Evolutionary conservation across 2,329 filamentous ascomycete species (phyloP).

Genomic region (Penicillium paneum): DNA sequence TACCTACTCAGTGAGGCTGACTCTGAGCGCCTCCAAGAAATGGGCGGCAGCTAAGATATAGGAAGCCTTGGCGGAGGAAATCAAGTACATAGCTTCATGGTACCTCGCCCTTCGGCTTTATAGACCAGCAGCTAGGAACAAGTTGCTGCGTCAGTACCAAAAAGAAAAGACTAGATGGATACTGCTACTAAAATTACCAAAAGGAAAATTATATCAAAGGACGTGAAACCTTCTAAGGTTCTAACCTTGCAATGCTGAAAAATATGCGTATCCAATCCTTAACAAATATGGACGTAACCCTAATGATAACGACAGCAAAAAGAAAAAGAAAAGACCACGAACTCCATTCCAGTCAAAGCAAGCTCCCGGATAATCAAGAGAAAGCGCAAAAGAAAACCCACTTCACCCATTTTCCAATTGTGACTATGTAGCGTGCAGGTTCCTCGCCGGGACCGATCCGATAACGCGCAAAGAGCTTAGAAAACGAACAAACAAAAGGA

Average conservation of each 20-base stretch:
- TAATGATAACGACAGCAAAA: not conserved
- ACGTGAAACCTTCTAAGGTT: not conserved
- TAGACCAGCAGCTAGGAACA: not conserved
- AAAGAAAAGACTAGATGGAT: not conserved
- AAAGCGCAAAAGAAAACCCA: constrained; percentile 8
- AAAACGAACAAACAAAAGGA: not conserved
- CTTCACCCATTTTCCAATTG: constrained; percentile 7
- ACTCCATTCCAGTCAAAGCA: constrained; percentile 21
- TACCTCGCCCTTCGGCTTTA: no score
- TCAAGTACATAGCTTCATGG: no score
- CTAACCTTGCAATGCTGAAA: not conserved
- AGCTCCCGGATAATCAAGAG: constrained; percentile 10
- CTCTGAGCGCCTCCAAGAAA: no score
- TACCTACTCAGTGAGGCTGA: not conserved
- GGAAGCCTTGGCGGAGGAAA: no score
- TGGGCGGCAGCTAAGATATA: no score
- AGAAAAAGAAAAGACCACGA: constrained; percentile 5
- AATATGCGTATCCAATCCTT: not conserved
- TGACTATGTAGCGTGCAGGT: constrained; percentile 9
- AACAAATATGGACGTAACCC: not conserved
- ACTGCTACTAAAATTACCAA: not conserved
- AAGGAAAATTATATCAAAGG: not conserved
- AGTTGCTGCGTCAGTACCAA: not conserved
- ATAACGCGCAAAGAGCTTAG: constrained; percentile 5
- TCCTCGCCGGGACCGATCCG: constrained; percentile 7